phyloP scores from a whole-genome alignment of 2,329 filamentous ascomycete genomes.

The Colletotrichum sidae region DNA sequence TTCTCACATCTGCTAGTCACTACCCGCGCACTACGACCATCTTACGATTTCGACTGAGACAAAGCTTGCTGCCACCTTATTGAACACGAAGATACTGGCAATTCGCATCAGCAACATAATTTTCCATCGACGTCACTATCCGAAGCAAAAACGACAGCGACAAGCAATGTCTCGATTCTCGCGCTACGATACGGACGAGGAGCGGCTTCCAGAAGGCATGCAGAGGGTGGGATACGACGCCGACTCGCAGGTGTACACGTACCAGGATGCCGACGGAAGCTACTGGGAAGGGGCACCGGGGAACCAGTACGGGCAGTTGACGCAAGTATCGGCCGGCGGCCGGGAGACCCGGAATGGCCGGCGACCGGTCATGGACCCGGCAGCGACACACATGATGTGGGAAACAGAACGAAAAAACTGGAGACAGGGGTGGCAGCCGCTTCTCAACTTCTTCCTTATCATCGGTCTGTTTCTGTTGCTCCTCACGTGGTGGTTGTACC shows the following conservation, averaged over 20 bases:
- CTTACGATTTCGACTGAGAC: too few relatives aligned
- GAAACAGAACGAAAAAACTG: conserved; percentile 53
- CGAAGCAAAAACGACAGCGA: not conserved
- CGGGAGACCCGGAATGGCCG: conserved; percentile 36
- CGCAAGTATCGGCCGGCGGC: conserved; percentile 49
- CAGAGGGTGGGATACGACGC: conserved; percentile 67
- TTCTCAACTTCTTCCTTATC: conserved; percentile 69
- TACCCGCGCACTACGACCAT: too few relatives aligned
- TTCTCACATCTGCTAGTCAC: too few relatives aligned
- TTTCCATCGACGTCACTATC: not conserved
- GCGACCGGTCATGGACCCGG: conserved; percentile 48
- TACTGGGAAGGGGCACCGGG: conserved; percentile 64
- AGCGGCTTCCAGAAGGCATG: conserved; percentile 67
- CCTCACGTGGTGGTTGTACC: conserved; percentile 61
- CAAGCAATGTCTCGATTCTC: conserved; percentile 55
- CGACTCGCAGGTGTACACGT: conserved; percentile 65
- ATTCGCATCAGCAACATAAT: not conserved
- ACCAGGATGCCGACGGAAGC: conserved; percentile 59
- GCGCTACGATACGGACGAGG: conserved; percentile 59
- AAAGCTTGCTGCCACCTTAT: too few relatives aligned
- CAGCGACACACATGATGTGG: conserved; percentile 12
- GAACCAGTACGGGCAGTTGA: conserved; percentile 60
- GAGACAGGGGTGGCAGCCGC: conserved; percentile 64
- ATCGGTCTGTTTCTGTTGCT: conserved; percentile 62
- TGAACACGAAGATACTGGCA: too few relatives aligned